A percentile compares a stretch with the other conserved stretches of the same genome.
Evolutionary conservation across 176 grass and related monocot genomes (phyloP).

Genomic region (Luzula sylvatica): DNA sequence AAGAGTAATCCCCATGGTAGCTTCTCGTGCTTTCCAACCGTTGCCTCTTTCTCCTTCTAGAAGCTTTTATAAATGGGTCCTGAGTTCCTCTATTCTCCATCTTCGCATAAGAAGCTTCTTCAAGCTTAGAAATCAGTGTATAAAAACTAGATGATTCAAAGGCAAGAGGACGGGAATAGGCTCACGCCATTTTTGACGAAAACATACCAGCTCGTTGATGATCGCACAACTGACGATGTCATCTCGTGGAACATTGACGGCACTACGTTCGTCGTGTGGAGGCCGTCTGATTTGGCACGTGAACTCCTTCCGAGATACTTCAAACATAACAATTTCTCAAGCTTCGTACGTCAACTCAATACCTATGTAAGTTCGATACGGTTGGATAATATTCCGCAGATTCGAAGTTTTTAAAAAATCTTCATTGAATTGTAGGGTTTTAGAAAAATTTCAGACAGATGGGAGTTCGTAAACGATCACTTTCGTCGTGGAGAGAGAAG

Average conservation of each 20-base stretch:
- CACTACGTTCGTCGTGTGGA: conserved; percentile 53
- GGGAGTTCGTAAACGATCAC: conserved; percentile 78
- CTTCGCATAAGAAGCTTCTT: not conserved
- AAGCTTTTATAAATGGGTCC: not conserved
- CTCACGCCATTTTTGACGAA: conserved; percentile 54
- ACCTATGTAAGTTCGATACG: conserved; percentile 49
- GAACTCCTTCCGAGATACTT: conserved; percentile 63
- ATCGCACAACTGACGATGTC: conserved; percentile 33
- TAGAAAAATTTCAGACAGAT: conserved; percentile 60
- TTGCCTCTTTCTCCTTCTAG: conserved; percentile 5
- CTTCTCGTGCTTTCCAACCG: conserved; percentile 9
- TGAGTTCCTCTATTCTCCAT: not conserved
- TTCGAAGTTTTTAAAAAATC: not conserved
- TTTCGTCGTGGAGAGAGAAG: conserved; percentile 61
- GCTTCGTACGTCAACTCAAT: conserved; percentile 86
- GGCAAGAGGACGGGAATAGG: not conserved
- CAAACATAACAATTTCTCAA: conserved; percentile 95
- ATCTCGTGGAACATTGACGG: conserved; percentile 64
- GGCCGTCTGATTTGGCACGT: conserved; percentile 49
- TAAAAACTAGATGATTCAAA: not conserved
- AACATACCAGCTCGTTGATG: conserved; percentile 57
- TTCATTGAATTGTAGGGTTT: conserved; percentile 43
- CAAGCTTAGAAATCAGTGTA: not conserved
- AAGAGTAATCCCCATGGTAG: not conserved
- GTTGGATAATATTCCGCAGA: not conserved